Conservation (phyloP, 805 yeast genomes). For the Wilhelminamyces savonicus region DNA sequence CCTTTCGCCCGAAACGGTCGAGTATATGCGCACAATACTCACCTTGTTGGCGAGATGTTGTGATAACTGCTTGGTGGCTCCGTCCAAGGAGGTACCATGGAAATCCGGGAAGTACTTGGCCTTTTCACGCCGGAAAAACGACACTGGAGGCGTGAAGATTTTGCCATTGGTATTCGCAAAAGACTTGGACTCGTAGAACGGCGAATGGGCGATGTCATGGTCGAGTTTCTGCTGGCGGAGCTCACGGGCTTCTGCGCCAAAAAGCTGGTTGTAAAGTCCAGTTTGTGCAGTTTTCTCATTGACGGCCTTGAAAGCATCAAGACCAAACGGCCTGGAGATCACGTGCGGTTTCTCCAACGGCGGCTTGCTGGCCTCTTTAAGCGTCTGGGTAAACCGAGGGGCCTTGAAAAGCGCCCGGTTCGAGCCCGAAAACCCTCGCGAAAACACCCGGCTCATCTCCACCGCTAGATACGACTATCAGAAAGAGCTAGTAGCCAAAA, state of each 20-base stretch:
- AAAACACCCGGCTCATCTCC: too few relatives aligned
- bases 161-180: conserved; percentile 65
- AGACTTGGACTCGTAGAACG: conserved; percentile 38
- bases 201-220: conserved; percentile 37
- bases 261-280: conserved; percentile 20
- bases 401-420: too few relatives aligned
- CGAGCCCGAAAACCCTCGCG: too few relatives aligned
- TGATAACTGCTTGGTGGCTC: conserved; percentile 30
- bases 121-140: conserved; percentile 66
- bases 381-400: conserved; percentile 32
- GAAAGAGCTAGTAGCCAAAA: not conserved
- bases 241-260: conserved; percentile 31
- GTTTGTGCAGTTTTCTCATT: conserved; percentile 14
- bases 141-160: conserved; percentile 75
- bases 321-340: conserved; percentile 35
- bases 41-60: conserved; percentile 41
- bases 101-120: conserved; percentile 82
- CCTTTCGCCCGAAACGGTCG: conserved; percentile 65
- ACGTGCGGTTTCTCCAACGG: conserved; percentile 25
- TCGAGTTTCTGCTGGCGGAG: conserved; percentile 32
- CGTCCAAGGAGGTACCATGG: conserved; percentile 45
- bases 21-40: conserved; percentile 58
- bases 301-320: conserved; percentile 21
- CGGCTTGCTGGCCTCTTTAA: conserved; percentile 33
- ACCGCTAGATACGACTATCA: too few relatives aligned